phyloP scores from a whole-genome alignment of 257 asterid species.

The Jaltomata sinuosa region DNA sequence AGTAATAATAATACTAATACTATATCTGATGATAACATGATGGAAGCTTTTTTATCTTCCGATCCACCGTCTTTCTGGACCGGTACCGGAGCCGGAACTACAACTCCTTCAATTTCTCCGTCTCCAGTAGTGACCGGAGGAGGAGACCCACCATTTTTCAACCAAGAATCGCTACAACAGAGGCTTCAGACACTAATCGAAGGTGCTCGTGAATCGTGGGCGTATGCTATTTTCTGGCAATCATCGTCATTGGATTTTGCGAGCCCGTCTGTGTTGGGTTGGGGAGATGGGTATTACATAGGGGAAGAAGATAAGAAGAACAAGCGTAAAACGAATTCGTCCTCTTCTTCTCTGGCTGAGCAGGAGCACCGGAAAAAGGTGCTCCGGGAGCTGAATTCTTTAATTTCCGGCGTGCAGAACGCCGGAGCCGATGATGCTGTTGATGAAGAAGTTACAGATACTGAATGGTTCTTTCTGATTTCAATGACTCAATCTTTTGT shows the following conservation, averaged over 20 bases:
- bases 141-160: conserved; percentile 22
- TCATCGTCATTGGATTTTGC: conserved; percentile 37
- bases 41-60: conserved; percentile 48
- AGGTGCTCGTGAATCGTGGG: conserved; percentile 69
- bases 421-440: conserved; percentile 33
- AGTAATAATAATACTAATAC: background rate
- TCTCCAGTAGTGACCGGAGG: background rate
- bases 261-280: conserved; percentile 33
- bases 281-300: conserved; percentile 88
- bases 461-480: conserved; percentile 79
- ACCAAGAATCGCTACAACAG: conserved; percentile 69
- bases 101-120: no score
- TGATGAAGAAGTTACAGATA: conserved; percentile 83
- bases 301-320: conserved; percentile 57
- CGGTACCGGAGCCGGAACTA: no score
- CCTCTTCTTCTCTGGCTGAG: conserved; percentile 22
- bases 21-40: conserved; percentile 31
- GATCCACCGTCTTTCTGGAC: no score
- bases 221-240: conserved; percentile 94
- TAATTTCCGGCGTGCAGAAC: conserved; percentile 45
- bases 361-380: conserved; percentile 70
- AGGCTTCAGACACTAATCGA: conserved; percentile 64
- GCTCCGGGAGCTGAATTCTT: conserved; percentile 69
- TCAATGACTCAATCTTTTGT: conserved; percentile 79
- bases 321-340: conserved; percentile 27